Percentiles rank a stretch among this genome's conserved stretches.
Conservation (phyloP, 164 flowering plant species). For the Liriodendron chinense region DNA sequence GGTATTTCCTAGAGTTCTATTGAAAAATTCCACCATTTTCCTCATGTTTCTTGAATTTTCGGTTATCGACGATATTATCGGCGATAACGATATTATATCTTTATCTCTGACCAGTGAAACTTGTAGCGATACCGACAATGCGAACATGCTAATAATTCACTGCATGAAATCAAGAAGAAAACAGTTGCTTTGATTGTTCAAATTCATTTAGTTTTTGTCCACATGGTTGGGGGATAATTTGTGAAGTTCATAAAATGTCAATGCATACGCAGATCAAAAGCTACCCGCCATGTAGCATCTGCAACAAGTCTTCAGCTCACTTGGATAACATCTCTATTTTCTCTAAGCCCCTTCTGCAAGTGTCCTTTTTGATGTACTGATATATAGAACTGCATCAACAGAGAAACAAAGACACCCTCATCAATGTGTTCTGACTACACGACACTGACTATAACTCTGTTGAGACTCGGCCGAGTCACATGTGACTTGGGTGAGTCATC, state of each 20-base stretch:
- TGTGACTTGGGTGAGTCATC: too few species aligned
- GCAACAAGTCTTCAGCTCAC: not conserved
- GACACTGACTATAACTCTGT: too few species aligned
- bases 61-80: too few species aligned
- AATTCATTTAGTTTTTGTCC: not conserved
- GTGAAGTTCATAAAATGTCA: not conserved
- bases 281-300: not conserved
- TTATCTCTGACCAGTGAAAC: too few species aligned
- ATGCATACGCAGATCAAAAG: not conserved
- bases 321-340: not conserved
- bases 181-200: not conserved
- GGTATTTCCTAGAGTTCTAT: too few species aligned
- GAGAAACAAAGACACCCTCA: not conserved
- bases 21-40: too few species aligned
- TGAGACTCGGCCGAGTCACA: too few species aligned
- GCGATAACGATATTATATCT: too few species aligned
- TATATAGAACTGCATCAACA: conserved; percentile 70
- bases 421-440: too few species aligned
- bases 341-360: conserved; percentile 71
- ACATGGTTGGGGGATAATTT: not conserved
- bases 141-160: not conserved
- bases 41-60: too few species aligned
- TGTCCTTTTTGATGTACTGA: conserved; percentile 89
- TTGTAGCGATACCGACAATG: too few species aligned
- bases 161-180: not conserved